Conservation (phyloP, 176 grass and related monocot genomes). For the Lolium multiflorum region DNA sequence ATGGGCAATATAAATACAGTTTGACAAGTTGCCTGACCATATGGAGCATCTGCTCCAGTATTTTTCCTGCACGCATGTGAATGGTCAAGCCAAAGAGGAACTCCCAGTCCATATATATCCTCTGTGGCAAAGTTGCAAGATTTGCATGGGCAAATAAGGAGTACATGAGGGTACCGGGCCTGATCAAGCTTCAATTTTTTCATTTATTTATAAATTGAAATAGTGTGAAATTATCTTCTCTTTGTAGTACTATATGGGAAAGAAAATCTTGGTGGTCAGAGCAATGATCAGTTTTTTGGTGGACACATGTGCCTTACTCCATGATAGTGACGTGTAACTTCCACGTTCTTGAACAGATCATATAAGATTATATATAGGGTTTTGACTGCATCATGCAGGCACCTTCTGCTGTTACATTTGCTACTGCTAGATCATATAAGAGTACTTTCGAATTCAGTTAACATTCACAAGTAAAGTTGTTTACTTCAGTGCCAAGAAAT, state of each 20-base stretch:
- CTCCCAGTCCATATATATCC: constrained; percentile 32
- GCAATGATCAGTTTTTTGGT: neutral
- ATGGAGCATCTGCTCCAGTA: neutral
- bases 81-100: constrained; percentile 21
- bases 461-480: too few species aligned
- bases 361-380: neutral
- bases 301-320: neutral
- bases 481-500: too few species aligned
- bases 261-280: neutral
- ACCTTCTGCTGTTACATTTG: neutral
- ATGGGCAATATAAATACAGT: constrained; percentile 16
- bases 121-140: constrained; percentile 13
- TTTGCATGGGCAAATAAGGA: constrained; percentile 13
- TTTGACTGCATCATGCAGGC: constrained; percentile 7
- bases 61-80: neutral
- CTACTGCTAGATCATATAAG: neutral
- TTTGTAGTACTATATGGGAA: neutral
- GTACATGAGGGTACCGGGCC: neutral
- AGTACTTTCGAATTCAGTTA: neutral
- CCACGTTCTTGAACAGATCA: neutral
- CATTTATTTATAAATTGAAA: neutral
- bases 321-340: constrained; percentile 2
- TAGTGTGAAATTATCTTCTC: neutral
- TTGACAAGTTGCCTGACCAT: constrained; percentile 37
- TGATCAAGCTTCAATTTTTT: neutral